Evolutionary conservation across 306 rosid species (phyloP).

Genomic region (Trifolium fragiferum): DNA sequence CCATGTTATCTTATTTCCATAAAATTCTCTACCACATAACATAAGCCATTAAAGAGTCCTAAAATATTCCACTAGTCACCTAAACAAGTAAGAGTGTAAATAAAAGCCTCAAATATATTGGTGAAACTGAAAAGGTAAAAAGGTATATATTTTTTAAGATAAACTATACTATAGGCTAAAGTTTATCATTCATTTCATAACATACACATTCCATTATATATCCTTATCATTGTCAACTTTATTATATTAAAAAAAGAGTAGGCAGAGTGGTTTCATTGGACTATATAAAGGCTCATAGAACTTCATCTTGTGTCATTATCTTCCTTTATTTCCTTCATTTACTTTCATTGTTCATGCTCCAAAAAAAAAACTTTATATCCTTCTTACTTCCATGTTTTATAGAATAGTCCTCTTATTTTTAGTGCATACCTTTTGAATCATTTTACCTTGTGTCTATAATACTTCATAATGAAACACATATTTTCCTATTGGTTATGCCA

Average conservation of each 20-base stretch:
- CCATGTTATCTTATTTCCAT: constrained; percentile 54
- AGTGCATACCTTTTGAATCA: constrained; percentile 37
- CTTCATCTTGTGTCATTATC: constrained; percentile 36
- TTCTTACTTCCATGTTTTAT: constrained; percentile 30
- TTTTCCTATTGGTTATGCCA: constrained; percentile 49
- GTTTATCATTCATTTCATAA: constrained; percentile 32
- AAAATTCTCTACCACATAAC: constrained; percentile 52
- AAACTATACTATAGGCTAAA: constrained; percentile 25
- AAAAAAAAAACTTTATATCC: constrained; percentile 8
- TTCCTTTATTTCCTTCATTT: constrained; percentile 40
- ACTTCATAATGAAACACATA: constrained; percentile 45
- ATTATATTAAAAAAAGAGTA: constrained; percentile 38
- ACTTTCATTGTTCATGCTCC: constrained; percentile 8
- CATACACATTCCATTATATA: constrained; percentile 2
- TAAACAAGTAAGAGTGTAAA: constrained; percentile 41
- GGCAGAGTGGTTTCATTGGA: constrained; percentile 44
- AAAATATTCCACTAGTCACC: constrained; percentile 43
- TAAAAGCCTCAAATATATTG: constrained; percentile 41
- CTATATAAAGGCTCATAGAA: constrained; percentile 59
- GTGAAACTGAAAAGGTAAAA: constrained; percentile 44
- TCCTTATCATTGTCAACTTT: constrained; percentile 26
- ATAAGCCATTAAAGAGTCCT: constrained; percentile 44
- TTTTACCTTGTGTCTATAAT: constrained; percentile 42
- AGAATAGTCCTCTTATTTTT: constrained; percentile 30
- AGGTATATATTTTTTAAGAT: constrained; percentile 28